Percentiles rank a stretch among this genome's conserved stretches.
phyloP scores from a whole-genome alignment of 257 asterid genomes.

The Salvia splendens region DNA sequence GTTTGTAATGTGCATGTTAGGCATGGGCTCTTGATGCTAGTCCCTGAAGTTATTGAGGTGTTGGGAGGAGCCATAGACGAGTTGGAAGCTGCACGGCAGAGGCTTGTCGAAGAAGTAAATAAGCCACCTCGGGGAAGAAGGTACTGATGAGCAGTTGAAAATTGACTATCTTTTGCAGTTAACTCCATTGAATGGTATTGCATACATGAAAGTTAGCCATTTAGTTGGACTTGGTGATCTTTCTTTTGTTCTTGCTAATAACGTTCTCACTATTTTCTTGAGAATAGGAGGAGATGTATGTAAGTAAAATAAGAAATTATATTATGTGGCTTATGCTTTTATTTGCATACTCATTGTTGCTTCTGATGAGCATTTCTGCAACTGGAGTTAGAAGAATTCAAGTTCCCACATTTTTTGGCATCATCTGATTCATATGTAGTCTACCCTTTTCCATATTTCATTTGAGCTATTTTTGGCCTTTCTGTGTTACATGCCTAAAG shows the following conservation, averaged over 20 bases:
- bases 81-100: constrained; percentile 78
- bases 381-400: background rate
- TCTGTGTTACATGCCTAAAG: background rate
- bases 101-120: constrained; percentile 80
- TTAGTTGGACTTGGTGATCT: constrained; percentile 12
- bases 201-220: background rate
- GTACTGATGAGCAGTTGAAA: constrained; percentile 36
- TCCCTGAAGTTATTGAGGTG: constrained; percentile 82
- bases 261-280: background rate
- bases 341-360: background rate
- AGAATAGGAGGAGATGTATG: background rate
- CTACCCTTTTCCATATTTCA: background rate
- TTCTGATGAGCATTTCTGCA: constrained; percentile 9
- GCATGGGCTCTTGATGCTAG: constrained; percentile 86
- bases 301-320: background rate
- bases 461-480: constrained; percentile 1
- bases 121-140: constrained; percentile 96
- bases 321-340: background rate
- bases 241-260: background rate
- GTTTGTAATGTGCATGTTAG: constrained; percentile 77
- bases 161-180: background rate
- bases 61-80: constrained; percentile 87
- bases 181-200: constrained; percentile 5
- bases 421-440: background rate
- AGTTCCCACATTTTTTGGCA: background rate